phyloP scores from a whole-genome alignment of 257 asterid genomes.

The Fraxinus americana region DNA sequence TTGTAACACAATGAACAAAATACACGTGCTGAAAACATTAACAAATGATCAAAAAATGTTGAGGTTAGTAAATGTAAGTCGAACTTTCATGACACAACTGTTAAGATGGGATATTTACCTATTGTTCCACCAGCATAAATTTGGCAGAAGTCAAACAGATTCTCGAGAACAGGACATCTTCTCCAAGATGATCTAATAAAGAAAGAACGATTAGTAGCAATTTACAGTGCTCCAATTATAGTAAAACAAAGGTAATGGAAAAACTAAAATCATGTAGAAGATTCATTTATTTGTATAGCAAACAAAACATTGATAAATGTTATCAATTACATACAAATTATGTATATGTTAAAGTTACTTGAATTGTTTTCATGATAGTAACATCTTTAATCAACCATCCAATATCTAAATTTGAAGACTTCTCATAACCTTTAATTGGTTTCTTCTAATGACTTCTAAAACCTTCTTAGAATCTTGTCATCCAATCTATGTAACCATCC shows the following conservation, averaged over 20 bases:
- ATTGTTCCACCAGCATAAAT: constrained; percentile 98
- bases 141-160: constrained; percentile 96
- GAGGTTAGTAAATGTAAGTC: constrained; percentile 23
- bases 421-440: neutral
- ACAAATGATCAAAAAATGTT: too few relatives aligned
- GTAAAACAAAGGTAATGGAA: neutral
- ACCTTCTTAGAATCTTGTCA: neutral
- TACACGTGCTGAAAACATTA: too few relatives aligned
- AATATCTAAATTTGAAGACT: neutral
- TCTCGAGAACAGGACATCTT: constrained; percentile 95
- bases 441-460: neutral
- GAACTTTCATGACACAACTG: constrained; percentile 8
- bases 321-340: neutral
- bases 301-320: neutral
- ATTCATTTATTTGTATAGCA: neutral
- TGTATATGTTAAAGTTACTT: neutral
- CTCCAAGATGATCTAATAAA: constrained; percentile 87
- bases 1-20: too few relatives aligned
- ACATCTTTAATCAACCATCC: neutral
- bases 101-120: constrained; percentile 55
- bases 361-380: neutral
- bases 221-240: constrained; percentile 1
- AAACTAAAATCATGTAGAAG: constrained; percentile 8
- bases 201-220: constrained; percentile 24
- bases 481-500: too few relatives aligned